phyloP scores from a whole-genome alignment of 2,329 filamentous ascomycete species.

The Colletotrichum somersetense region DNA sequence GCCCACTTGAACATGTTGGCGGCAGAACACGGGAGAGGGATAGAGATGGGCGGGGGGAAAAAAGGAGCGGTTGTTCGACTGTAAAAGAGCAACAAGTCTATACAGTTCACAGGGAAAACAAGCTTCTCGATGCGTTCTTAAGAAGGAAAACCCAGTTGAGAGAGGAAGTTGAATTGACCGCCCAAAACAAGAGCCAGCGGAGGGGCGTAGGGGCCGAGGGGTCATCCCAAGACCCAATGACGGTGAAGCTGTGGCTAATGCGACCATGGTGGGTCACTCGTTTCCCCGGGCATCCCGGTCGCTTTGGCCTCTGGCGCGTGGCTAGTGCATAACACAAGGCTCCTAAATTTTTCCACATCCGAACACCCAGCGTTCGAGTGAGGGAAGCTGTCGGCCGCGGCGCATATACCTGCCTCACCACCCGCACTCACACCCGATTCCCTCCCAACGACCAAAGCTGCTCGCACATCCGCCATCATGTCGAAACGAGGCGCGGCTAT shows the following conservation, averaged over 20 bases:
- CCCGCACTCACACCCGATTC: background rate
- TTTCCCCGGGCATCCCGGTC: slow-evolving; percentile 39
- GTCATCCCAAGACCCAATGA: slow-evolving; percentile 42
- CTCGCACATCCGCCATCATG: slow-evolving; percentile 55
- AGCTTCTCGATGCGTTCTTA: slow-evolving; percentile 38
- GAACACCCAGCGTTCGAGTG: slow-evolving; percentile 25
- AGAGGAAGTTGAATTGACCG: slow-evolving; percentile 40
- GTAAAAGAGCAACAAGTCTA: slow-evolving; percentile 20
- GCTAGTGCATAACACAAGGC: slow-evolving; percentile 39
- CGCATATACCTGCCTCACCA: slow-evolving; percentile 22
- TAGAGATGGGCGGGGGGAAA: background rate
- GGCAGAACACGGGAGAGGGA: slow-evolving; percentile 2
- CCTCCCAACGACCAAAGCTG: slow-evolving; percentile 24
- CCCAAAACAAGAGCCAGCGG: slow-evolving; percentile 32
- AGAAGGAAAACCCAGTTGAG: slow-evolving; percentile 26
- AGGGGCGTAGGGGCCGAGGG: slow-evolving; percentile 42
- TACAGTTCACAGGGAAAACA: slow-evolving; percentile 9
- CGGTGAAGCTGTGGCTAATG: slow-evolving; percentile 42
- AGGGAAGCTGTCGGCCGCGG: slow-evolving; percentile 17
- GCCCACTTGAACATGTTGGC: slow-evolving; percentile 90
- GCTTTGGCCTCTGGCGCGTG: slow-evolving; percentile 40
- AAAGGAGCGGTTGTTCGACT: background rate
- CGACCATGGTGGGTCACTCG: slow-evolving; percentile 28
- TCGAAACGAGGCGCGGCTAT: slow-evolving; percentile 61
- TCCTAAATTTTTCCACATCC: slow-evolving; percentile 41